Evolutionary conservation across 2,329 filamentous ascomycete genomes (phyloP).

Genomic region (Pseudogymnoascus sp.): DNA sequence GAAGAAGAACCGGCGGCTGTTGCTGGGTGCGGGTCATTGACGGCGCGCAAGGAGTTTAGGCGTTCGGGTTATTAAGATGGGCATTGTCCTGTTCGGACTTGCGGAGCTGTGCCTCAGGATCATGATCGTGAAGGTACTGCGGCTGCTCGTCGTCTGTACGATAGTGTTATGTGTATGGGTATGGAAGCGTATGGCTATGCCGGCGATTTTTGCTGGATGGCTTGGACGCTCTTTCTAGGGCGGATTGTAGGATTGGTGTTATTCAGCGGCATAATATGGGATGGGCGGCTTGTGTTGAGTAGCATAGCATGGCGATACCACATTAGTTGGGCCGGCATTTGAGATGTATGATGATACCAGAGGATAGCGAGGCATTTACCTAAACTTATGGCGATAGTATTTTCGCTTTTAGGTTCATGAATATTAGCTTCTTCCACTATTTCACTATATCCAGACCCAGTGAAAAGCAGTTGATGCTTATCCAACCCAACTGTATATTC

Average conservation of each 20-base stretch:
- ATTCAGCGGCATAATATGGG: conserved; percentile 2
- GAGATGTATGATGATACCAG: conserved; percentile 3
- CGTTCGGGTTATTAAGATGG: conserved; percentile 8
- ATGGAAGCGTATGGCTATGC: conserved; percentile 7
- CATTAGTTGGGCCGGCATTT: not conserved
- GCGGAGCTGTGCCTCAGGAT: conserved; percentile 10
- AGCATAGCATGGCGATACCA: conserved; percentile 1
- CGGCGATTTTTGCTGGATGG: conserved; percentile 1
- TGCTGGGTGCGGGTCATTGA: conserved; percentile 34
- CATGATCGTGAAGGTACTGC: not conserved
- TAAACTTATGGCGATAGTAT: not conserved
- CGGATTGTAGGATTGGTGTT: not conserved
- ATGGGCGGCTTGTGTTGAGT: not conserved
- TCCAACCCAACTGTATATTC: not conserved
- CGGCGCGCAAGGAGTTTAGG: conserved; percentile 12
- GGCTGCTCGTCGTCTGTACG: conserved; percentile 4
- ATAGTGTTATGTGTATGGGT: conserved; percentile 10
- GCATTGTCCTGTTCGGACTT: conserved; percentile 8
- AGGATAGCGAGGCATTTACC: not conserved
- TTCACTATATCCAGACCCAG: not conserved
- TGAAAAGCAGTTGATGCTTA: conserved; percentile 6
- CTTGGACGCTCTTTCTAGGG: not conserved
- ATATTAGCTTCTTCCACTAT: not conserved
- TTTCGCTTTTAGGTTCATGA: not conserved
- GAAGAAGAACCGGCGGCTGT: conserved; percentile 49